Conservation (phyloP, 129 eudicot species). For the Lactuca saligna region DNA sequence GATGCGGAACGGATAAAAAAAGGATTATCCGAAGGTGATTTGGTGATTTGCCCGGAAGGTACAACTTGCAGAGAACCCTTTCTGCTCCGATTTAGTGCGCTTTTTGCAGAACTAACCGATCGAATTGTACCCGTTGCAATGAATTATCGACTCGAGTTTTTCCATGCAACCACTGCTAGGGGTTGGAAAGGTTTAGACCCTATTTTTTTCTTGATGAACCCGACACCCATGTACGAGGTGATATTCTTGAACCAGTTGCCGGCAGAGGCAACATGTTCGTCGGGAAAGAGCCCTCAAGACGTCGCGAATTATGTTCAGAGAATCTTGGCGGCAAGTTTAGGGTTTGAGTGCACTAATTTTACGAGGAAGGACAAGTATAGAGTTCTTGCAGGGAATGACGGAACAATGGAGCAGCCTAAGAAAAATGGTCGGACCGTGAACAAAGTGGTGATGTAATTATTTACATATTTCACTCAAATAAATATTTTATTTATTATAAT, state of each 20-base stretch:
- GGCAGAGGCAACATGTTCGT: constrained; percentile 68
- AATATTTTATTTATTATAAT: too few species aligned
- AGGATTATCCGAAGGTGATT: constrained; percentile 58
- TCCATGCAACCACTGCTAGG: constrained; percentile 80
- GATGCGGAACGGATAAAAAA: constrained; percentile 62
- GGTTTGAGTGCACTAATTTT: constrained; percentile 78
- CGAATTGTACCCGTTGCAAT: constrained; percentile 81
- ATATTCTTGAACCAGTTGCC: constrained; percentile 79
- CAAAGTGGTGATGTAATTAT: constrained; percentile 18
- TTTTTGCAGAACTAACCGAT: constrained; percentile 75
- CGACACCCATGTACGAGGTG: constrained; percentile 72
- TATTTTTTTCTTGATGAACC: constrained; percentile 84
- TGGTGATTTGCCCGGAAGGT: constrained; percentile 82
- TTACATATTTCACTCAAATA: too few species aligned
- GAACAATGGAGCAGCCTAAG: constrained; percentile 38
- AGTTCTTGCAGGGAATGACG: constrained; percentile 83
- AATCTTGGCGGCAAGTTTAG: constrained; percentile 69
- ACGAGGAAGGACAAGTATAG: constrained; percentile 82
- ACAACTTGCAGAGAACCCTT: constrained; percentile 91
- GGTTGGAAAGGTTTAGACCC: constrained; percentile 91
- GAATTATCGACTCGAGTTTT: constrained; percentile 67
- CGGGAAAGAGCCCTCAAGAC: constrained; percentile 75
- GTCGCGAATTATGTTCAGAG: constrained; percentile 88
- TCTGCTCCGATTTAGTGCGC: constrained; percentile 68
- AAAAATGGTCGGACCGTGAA: constrained; percentile 33